These are phyloP conservation scores for Tetradesmus lagerheimii DNA, from an alignment of 139 green algal species.

Conservation along the genomic window DNA sequence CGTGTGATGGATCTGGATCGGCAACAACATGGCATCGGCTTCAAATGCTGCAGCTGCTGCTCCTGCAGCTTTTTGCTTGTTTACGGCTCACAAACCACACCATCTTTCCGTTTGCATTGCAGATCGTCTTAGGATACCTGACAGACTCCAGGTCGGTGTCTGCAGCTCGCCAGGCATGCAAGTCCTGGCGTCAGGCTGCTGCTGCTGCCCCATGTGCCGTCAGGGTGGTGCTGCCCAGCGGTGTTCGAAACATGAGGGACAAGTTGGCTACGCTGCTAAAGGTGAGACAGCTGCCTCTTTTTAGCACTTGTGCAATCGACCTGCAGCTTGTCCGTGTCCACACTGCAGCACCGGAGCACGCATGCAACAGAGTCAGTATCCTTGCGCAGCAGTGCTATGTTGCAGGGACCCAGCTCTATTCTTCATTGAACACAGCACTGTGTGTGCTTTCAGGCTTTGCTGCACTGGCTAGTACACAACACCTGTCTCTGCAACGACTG, in stretches of 20 bases:
- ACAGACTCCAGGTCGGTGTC: conserved; percentile 14
- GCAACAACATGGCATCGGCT: background rate
- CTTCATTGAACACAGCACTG: no score
- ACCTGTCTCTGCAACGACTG: no score
- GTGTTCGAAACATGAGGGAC: background rate
- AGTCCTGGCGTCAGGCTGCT: background rate
- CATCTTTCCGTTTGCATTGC: background rate
- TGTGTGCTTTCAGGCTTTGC: no score
- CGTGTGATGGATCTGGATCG: background rate
- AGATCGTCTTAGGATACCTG: conserved; percentile 31
- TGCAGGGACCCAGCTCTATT: no score
- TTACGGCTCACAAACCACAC: background rate
- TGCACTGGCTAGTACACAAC: no score
- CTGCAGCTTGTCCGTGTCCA: background rate
- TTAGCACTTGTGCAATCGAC: no score
- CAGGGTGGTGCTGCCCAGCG: background rate
- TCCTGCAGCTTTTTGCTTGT: background rate
- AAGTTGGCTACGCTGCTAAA: background rate
- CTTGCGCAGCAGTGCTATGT: background rate
- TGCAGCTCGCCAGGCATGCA: conserved; percentile 30
- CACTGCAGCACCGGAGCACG: background rate
- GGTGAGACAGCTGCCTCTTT: background rate
- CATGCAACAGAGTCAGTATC: background rate
- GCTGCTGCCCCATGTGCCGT: background rate
- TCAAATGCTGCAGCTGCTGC: background rate